Conservation (phyloP, 345 rosid species). For the Garcia nutans region DNA sequence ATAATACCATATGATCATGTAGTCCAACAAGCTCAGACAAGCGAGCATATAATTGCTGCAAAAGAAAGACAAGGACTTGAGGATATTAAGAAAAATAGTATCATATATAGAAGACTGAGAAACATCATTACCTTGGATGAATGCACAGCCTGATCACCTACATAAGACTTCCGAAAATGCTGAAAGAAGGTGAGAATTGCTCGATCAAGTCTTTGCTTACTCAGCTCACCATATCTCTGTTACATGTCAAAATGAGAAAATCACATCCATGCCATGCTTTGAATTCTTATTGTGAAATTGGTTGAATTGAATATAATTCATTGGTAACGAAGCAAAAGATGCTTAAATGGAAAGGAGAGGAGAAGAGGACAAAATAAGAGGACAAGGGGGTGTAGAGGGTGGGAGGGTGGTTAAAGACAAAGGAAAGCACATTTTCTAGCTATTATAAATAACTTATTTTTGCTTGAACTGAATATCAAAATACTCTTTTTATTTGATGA, state of each 20-base stretch:
- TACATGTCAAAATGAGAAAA: slow-evolving; percentile 16
- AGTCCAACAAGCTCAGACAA: slow-evolving; percentile 92
- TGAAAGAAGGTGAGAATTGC: slow-evolving; percentile 98
- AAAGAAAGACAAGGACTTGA: slow-evolving; percentile 40
- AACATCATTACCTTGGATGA: slow-evolving; percentile 77
- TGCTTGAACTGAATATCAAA: no score
- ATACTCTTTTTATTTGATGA: no score
- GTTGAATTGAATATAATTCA: no score
- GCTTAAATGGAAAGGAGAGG: no score
- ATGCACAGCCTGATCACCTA: slow-evolving; percentile 99
- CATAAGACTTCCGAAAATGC: slow-evolving; percentile 95
- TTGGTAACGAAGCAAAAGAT: no score
- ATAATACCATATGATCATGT: slow-evolving; percentile 79
- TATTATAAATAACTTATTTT: no score
- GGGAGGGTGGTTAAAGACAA: background rate
- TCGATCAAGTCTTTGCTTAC: slow-evolving; percentile 97
- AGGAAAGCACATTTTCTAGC: background rate
- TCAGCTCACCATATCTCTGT: slow-evolving; percentile 88
- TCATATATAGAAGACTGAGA: background rate
- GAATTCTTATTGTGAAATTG: background rate
- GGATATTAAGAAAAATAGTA: slow-evolving; percentile 10
- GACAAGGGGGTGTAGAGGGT: no score
- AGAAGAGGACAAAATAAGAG: background rate
- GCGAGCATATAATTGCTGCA: slow-evolving; percentile 95
- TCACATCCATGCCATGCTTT: background rate